Conservation (phyloP, 352 stramenopile genomes). For the Globisporangium abappressorium region DNA sequence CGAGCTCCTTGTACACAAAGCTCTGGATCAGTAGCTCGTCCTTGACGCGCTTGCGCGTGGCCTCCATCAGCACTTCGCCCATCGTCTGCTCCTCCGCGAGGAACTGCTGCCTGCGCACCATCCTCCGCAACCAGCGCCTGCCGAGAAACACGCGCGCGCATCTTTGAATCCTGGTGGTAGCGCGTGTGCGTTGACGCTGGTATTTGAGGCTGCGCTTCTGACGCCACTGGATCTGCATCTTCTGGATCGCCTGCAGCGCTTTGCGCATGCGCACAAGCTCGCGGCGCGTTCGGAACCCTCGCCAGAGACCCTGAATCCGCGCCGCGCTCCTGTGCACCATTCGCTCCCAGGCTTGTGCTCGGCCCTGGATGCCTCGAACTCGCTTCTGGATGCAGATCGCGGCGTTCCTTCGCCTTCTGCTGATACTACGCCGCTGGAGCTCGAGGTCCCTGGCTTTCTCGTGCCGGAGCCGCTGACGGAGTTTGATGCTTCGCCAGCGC, state of each 20-base stretch:
- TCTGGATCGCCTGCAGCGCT: conserved; percentile 42
- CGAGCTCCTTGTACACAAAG: conserved; percentile 39
- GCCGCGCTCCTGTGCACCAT: conserved; percentile 38
- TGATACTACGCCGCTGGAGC: conserved; percentile 25
- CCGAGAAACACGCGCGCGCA: conserved; percentile 35
- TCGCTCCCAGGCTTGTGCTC: conserved; percentile 31
- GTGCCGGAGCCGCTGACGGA: conserved; percentile 38
- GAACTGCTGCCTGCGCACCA: conserved; percentile 45
- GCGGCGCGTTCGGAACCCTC: conserved; percentile 43
- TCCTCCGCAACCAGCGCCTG: conserved; percentile 32
- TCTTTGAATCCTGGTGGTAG: conserved; percentile 39
- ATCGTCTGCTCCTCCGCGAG: conserved; percentile 51
- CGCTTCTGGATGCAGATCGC: conserved; percentile 58
- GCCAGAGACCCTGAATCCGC: conserved; percentile 57
- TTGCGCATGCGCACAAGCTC: conserved; percentile 39
- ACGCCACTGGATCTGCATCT: conserved; percentile 50
- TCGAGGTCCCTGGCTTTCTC: conserved; percentile 33
- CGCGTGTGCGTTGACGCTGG: conserved; percentile 19
- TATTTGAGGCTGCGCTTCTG: conserved; percentile 27
- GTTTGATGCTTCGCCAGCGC: conserved; percentile 40
- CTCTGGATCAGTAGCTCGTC: conserved; percentile 68
- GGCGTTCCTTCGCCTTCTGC: conserved; percentile 26
- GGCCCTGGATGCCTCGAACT: conserved; percentile 49
- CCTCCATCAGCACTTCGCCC: conserved; percentile 44
- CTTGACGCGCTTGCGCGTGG: conserved; percentile 39